Base-by-base conservation (phyloP, 1,139 yeast species). In the Starmera stellimalicola region DNA sequence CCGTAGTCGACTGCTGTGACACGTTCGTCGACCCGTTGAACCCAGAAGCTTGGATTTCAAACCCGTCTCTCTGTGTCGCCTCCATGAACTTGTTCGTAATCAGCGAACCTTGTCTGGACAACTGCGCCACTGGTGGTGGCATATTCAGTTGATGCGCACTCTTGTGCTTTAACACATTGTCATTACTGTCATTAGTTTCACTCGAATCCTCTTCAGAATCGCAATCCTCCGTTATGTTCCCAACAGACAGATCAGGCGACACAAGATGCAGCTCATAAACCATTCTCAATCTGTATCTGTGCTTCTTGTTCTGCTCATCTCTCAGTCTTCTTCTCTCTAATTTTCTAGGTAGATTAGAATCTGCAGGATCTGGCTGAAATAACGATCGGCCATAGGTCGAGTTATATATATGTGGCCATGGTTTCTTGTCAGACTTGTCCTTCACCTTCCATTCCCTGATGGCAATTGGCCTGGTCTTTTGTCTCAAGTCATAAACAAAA, bases 41-140 rank as follows among this genome's bases (percentile, higher is more conserved):
- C 2, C 94, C 94, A 3, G 93, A 80, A 3, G 94, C 95, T 22
- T 78, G 78, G 29, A 80, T 77, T 43, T 82, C 94, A 40, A 62
- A 68, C 42, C 66, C 65, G 37, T 68, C 64, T 15, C 70, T 55
- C 32, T 63, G 63, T 17, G 63, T 36, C 6, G 40, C 34, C 27
- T 45, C 49, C 27, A 45, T 26, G 39, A 48, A 45, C 27, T 38
- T 38, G 29, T 41, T 33, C 42, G 52, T 34, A 3, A 47, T 17
- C 3, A 34, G 14, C 3, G 63, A 58, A 5, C 57, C 48, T 34
- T 55, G 54, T 36, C 63, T 50, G 15, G 45, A 37, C 32, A 59
- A 44, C 16, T 40, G 16, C 22, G 29, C 33, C 30, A 42, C 42
- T 29, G 33, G 33, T 25, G 43, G 46, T 31, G 46, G 42, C 17